Base-by-base conservation (phyloP, 768 basidiomycete species). In the Lentinula edodes region DNA sequence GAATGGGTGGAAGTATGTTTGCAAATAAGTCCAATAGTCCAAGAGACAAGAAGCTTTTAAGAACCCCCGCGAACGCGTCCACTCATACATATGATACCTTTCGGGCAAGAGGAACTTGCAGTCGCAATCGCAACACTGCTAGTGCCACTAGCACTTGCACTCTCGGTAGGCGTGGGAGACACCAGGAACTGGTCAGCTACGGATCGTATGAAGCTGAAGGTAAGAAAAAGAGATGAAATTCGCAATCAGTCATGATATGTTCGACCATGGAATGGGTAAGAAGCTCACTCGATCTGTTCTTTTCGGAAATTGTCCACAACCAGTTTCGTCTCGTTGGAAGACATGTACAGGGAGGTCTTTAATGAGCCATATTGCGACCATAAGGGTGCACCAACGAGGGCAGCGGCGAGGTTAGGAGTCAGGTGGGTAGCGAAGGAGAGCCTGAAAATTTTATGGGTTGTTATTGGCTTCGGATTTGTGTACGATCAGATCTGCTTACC, bases 361-460 rank as follows among this genome's bases (percentile, higher is more conserved):
- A 39, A 36, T 5, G 52, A 20, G 12, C 52, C 52, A 10, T 53
- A 53, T 20, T 53, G 52, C 15, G 38, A 16, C 52, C 52, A 53
- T 48, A 48, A 48, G 6, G 46, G 46, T 23, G 46, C 46, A 20
- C 46, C 46, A 15, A 39, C 38, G 38, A 36, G n/a, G 18, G 13
- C 15, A 32, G 45, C 46, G n/a, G 36, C 28, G 34, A 23, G 42
- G n/a, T 62, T 62, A 2, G 61, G 61, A 20, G 61, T 43, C 9
- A 62, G 57, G 28, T 34, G 39, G 34, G 35, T 23, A 5, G 56
- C 61, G 20, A 62, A 62, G 12, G 61, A 62, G 6, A 62, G 15
- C 61, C 61, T 59, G 35, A 52, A 2, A 28, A 28, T 23, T 23
- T 23, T 28, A 28, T 28, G 28, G 3, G 28, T 28, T 28, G 3